Evolutionary conservation across 768 basidiomycete species (phyloP).

Genomic region (Tylopilus plumbeoviolaceoides): DNA sequence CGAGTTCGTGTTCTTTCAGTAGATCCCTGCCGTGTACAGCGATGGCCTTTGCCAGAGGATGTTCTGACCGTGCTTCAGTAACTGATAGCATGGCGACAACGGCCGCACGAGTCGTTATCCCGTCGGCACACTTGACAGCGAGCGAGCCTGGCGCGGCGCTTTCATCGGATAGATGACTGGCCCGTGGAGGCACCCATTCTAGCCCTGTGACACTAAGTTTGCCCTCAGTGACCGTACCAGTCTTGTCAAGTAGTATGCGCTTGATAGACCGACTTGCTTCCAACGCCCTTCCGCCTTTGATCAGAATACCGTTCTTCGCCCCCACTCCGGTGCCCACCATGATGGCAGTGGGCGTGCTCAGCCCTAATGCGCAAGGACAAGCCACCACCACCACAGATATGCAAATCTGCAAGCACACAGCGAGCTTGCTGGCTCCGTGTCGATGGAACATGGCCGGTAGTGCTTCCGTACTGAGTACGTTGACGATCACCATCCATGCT

Average conservation of each 20-base stretch:
- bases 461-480: constrained; percentile 46
- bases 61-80: constrained; percentile 90
- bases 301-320: constrained; percentile 93
- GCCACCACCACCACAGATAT: constrained; percentile 98
- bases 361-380: constrained; percentile 94
- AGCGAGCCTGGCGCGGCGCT: constrained; percentile 12
- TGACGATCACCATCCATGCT: constrained; percentile 75
- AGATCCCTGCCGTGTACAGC: constrained; percentile 74
- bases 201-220: constrained; percentile 78
- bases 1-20: constrained; percentile 38
- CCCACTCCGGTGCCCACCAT: constrained; percentile 99
- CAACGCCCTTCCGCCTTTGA: constrained; percentile 94
- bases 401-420: constrained; percentile 93
- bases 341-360: constrained; percentile 96
- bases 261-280: constrained; percentile 85
- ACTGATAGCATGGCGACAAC: constrained; percentile 80
- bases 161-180: constrained; percentile 18
- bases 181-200: constrained; percentile 59
- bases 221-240: constrained; percentile 95
- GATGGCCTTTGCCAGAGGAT: constrained; percentile 93
- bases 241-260: constrained; percentile 91
- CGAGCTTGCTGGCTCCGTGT: constrained; percentile 80
- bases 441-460: constrained; percentile 84
- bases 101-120: constrained; percentile 51
- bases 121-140: constrained; percentile 48